Percentiles rank a stretch among this genome's conserved stretches.
These are phyloP conservation scores for Stromatinia cepivora DNA, from an alignment of 2,329 filamentous ascomycete species.

Conservation along the genomic window DNA sequence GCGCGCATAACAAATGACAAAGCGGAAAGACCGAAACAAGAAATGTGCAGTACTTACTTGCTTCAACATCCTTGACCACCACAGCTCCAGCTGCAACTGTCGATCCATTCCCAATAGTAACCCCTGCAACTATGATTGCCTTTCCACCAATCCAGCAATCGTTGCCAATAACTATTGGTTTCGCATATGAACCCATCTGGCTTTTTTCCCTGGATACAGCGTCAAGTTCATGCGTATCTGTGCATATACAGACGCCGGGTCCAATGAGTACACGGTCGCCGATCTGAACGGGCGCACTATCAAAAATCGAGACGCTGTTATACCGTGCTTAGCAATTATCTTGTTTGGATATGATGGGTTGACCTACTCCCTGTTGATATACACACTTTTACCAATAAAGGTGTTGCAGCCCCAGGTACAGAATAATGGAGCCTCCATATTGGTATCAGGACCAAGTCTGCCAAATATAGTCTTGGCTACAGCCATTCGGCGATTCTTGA, in stretches of 20 bases:
- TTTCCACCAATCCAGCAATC: conserved; percentile 58
- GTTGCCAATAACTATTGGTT: conserved; percentile 50
- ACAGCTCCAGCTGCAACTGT: conserved; percentile 55
- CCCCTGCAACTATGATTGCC: conserved; percentile 52
- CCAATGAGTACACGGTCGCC: conserved; percentile 51
- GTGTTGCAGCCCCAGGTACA: conserved; percentile 34
- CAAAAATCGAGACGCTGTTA: conserved; percentile 32
- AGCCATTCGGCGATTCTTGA: conserved; percentile 27
- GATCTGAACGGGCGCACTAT: conserved; percentile 50
- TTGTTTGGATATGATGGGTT: neutral
- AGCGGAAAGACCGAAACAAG: neutral
- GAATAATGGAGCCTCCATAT: conserved; percentile 33
- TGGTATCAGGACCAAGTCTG: conserved; percentile 27
- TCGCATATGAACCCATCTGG: conserved; percentile 47
- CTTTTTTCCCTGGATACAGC: conserved; percentile 56
- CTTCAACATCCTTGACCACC: conserved; percentile 43
- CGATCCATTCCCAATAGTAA: conserved; percentile 54
- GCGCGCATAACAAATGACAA: neutral
- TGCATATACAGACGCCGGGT: conserved; percentile 69
- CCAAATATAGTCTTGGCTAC: conserved; percentile 29
- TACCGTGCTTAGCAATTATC: conserved; percentile 6
- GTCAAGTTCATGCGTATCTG: conserved; percentile 71
- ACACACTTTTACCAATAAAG: conserved; percentile 23
- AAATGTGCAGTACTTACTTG: conserved; percentile 8
- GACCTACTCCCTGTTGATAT: conserved; percentile 34